Evolutionary conservation across 192 early-diverging fungal genomes (phyloP).

Genomic region (Coemansia sp.): DNA sequence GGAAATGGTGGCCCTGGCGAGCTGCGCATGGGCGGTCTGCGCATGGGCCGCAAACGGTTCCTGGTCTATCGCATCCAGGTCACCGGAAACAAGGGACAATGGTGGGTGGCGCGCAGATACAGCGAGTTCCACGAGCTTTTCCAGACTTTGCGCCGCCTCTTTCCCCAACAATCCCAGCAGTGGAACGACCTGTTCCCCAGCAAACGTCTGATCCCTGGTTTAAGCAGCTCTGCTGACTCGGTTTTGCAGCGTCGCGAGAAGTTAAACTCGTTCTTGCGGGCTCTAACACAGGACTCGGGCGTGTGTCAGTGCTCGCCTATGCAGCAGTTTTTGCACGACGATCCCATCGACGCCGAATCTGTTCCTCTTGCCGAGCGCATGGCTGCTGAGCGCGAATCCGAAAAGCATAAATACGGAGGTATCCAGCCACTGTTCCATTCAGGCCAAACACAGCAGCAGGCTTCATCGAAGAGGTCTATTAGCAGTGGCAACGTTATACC

Average conservation of each 20-base stretch:
- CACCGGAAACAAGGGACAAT: conserved; percentile 38
- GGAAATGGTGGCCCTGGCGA: conserved; percentile 16
- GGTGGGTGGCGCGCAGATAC: conserved; percentile 49
- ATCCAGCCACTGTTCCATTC: conserved; percentile 21
- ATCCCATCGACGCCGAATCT: conserved; percentile 32
- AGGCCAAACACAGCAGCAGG: conserved; percentile 14
- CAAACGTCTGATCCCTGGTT: conserved; percentile 44
- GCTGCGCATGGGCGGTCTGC: conserved; percentile 44
- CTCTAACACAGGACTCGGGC: conserved; percentile 30
- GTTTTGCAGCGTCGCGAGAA: conserved; percentile 49
- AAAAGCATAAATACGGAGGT: conserved; percentile 13
- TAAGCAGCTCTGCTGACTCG: conserved; percentile 38
- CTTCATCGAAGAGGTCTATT: conserved; percentile 31
- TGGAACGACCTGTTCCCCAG: conserved; percentile 51
- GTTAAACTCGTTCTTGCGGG: conserved; percentile 39
- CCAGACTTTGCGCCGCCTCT: conserved; percentile 38
- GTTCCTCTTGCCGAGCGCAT: conserved; percentile 34
- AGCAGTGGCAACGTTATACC: conserved; percentile 32
- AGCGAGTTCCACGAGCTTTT: conserved; percentile 51
- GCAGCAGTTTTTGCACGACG: conserved; percentile 50
- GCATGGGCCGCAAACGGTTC: conserved; percentile 51
- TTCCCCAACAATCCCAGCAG: conserved; percentile 29
- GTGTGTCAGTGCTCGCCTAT: conserved; percentile 22
- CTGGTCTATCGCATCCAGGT: conserved; percentile 52
- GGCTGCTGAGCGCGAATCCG: conserved; percentile 17